Evolutionary conservation across 257 asterid species (phyloP).

Genomic region (Eustoma russellianum): DNA sequence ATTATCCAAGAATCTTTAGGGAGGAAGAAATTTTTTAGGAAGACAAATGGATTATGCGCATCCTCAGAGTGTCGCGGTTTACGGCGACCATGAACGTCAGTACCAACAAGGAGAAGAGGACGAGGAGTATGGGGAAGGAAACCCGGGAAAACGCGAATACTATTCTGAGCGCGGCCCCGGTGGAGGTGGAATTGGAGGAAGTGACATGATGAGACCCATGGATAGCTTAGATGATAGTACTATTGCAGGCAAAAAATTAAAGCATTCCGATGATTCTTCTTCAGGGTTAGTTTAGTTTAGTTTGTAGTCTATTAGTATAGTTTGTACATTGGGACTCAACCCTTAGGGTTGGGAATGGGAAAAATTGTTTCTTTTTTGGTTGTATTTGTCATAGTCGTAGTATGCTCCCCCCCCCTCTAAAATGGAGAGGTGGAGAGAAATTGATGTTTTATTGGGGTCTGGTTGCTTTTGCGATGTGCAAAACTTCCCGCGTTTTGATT

Average conservation of each 20-base stretch:
- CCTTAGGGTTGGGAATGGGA: conserved; percentile 9
- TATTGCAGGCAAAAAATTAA: conserved; percentile 50
- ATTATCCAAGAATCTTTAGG: too few species aligned
- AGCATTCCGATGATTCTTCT: conserved; percentile 76
- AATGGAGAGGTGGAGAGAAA: conserved; percentile 34
- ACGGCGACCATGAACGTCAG: conserved; percentile 48
- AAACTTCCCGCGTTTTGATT: conserved; percentile 10
- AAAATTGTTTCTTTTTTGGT: conserved; percentile 1
- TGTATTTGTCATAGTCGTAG: conserved; percentile 5
- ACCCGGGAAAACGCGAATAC: conserved; percentile 43
- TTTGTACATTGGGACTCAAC: conserved; percentile 14
- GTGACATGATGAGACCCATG: conserved; percentile 26
- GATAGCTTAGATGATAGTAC: conserved; percentile 77
- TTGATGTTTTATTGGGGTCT: conserved; percentile 3
- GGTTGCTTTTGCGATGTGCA: conserved; percentile 27
- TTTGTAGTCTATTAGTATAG: conserved; percentile 16
- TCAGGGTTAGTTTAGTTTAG: conserved; percentile 97
- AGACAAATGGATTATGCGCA: conserved; percentile 72
- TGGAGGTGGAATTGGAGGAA: conserved; percentile 10
- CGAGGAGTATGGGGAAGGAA: conserved; percentile 48
- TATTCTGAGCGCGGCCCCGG: conserved; percentile 30
- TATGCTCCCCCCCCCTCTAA: conserved; percentile 8
- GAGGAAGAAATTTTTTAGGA: conserved; percentile 38
- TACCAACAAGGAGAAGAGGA: conserved; percentile 24
- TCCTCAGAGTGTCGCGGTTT: conserved; percentile 56